Conservation (phyloP, 352 stramenopile genomes). For the Globisporangium nunn region DNA sequence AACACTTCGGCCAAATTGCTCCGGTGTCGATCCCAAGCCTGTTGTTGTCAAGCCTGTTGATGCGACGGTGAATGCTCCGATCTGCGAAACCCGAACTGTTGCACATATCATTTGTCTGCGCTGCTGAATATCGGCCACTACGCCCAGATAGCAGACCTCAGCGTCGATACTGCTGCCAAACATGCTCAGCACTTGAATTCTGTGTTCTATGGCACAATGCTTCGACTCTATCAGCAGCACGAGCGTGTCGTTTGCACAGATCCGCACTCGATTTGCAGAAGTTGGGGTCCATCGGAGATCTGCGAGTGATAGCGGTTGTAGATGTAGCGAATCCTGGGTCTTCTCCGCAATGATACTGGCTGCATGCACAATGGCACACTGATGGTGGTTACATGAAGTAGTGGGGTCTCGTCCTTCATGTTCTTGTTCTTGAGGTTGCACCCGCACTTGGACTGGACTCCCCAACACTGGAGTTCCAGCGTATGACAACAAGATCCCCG, state of each 20-base stretch:
- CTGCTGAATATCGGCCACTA: not conserved
- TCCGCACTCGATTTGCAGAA: not conserved
- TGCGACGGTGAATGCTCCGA: not conserved
- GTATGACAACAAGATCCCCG: not conserved
- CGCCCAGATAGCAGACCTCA: not conserved
- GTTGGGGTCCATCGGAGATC: slow-evolving; percentile 5
- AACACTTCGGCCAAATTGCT: too few relatives aligned
- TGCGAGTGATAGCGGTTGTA: not conserved
- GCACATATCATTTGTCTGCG: not conserved
- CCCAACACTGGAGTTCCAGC: slow-evolving; percentile 1
- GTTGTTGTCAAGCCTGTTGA: not conserved
- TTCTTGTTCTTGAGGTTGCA: not conserved
- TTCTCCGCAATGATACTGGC: not conserved
- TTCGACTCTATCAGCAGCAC: slow-evolving; percentile 5
- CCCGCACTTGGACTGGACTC: slow-evolving; percentile 4
- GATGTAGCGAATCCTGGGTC: too few relatives aligned
- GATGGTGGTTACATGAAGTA: not conserved
- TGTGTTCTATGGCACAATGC: not conserved
- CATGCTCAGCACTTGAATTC: not conserved
- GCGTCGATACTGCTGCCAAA: not conserved
- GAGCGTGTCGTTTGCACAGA: slow-evolving; percentile 2
- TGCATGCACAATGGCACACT: not conserved
- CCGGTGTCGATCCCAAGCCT: too few relatives aligned
- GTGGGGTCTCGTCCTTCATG: not conserved
- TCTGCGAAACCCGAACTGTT: not conserved